phyloP scores from a whole-genome alignment of 805 yeast species.

The Brettanomyces custersianus region DNA sequence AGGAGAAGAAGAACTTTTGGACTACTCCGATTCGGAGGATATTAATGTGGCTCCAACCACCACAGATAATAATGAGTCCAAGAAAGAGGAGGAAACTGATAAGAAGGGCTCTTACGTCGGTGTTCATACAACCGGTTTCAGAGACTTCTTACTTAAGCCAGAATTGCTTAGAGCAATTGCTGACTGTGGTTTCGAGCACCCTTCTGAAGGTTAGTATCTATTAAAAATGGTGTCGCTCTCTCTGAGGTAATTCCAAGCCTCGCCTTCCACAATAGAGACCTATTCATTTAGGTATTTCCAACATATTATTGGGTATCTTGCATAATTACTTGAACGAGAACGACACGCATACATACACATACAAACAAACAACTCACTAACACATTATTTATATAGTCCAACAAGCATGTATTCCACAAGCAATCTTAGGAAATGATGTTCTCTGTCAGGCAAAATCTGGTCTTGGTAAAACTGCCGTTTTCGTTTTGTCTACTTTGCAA shows the following conservation, averaged over 20 bases:
- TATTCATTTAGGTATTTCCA: no score
- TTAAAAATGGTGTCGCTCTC: not conserved
- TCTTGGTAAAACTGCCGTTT: constrained; percentile 98
- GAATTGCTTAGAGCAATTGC: constrained; percentile 95
- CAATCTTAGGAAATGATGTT: constrained; percentile 95
- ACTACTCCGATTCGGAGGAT: constrained; percentile 98
- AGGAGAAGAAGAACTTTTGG: constrained; percentile 98
- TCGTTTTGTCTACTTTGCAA: constrained; percentile 90
- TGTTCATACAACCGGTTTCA: constrained; percentile 96
- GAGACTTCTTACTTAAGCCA: constrained; percentile 93
- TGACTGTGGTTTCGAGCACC: constrained; percentile 99
- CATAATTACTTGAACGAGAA: not conserved
- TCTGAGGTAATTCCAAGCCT: constrained; percentile 1
- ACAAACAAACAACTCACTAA: not conserved
- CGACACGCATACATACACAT: not conserved
- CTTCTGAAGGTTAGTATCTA: constrained; percentile 83
- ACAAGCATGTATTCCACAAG: constrained; percentile 97
- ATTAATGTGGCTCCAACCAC: constrained; percentile 60
- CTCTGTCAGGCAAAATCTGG: constrained; percentile 99
- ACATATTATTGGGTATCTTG: not conserved
- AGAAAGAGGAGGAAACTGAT: constrained; percentile 50
- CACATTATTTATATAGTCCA: constrained; percentile 48
- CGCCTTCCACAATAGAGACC: no score
- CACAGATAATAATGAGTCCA: constrained; percentile 29
- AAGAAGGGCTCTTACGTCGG: constrained; percentile 98